phyloP scores from a whole-genome alignment of 805 yeast species.

The Metschnikowia noctiluminum region DNA sequence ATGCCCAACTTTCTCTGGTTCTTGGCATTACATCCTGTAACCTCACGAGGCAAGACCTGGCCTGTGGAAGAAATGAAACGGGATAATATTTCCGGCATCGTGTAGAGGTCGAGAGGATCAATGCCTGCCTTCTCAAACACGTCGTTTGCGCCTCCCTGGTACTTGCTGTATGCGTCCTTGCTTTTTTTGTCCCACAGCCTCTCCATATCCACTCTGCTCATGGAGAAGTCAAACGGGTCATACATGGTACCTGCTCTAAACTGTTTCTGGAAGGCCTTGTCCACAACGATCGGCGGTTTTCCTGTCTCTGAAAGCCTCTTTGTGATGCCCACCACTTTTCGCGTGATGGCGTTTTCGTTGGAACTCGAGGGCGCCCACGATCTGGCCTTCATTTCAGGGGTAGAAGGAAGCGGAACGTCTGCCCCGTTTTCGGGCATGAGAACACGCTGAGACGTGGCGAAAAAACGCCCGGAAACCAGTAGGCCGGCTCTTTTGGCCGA shows the following conservation, averaged over 20 bases:
- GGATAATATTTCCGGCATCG: conserved; percentile 67
- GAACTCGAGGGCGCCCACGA: conserved; percentile 28
- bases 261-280: conserved; percentile 35
- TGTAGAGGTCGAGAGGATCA: conserved; percentile 68
- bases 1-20: conserved; percentile 71
- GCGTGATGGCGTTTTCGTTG: conserved; percentile 23
- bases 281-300: conserved; percentile 35
- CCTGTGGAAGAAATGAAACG: conserved; percentile 69
- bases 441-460: not conserved
- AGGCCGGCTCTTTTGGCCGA: not conserved
- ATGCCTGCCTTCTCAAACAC: conserved; percentile 47
- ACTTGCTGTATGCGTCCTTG: conserved; percentile 24
- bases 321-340: conserved; percentile 35
- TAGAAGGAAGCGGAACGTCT: conserved; percentile 21
- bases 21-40: conserved; percentile 60
- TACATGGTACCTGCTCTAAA: conserved; percentile 56
- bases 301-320: conserved; percentile 27
- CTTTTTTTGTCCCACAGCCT: conserved; percentile 20
- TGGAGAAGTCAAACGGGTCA: conserved; percentile 79
- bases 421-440: not conserved
- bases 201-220: conserved; percentile 53
- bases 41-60: conserved; percentile 67
- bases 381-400: conserved; percentile 29
- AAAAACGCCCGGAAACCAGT: conserved; percentile 3
- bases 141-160: conserved; percentile 16